A percentile compares a stretch with the other conserved stretches of the same genome.
Evolutionary conservation across 352 stramenopile species (phyloP).

Genomic region (Pythium apleroticum): DNA sequence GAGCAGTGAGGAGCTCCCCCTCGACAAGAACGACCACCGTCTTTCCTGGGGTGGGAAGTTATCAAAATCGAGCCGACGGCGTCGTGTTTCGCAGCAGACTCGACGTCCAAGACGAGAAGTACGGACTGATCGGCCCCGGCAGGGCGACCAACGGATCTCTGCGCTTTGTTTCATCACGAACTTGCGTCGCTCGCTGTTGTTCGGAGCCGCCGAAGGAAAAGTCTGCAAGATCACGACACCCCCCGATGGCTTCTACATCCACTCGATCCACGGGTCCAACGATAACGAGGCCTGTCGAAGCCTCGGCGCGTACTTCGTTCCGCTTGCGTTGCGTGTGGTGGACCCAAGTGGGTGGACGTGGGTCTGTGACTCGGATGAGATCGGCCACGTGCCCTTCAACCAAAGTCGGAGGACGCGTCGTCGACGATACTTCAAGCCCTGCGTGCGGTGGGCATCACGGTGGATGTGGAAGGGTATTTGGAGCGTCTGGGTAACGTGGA

Average conservation of each 20-base stretch:
- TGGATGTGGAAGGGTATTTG: too few relatives aligned
- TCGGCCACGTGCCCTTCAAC: background rate
- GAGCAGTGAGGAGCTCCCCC: background rate
- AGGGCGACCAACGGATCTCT: background rate
- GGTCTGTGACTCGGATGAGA: background rate
- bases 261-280: conserved; percentile 6
- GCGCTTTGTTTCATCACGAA: background rate
- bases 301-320: conserved; percentile 7
- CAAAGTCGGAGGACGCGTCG: too few relatives aligned
- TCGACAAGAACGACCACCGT: background rate
- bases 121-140: too few relatives aligned
- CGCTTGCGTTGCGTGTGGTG: background rate
- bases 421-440: too few relatives aligned
- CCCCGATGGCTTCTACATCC: conserved; percentile 5
- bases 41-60: too few relatives aligned
- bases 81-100: too few relatives aligned
- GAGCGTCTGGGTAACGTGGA: too few relatives aligned
- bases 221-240: background rate
- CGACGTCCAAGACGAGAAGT: too few relatives aligned
- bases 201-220: background rate
- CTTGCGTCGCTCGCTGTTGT: conserved; percentile 10
- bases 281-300: background rate
- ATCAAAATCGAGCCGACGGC: too few relatives aligned
- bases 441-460: too few relatives aligned
- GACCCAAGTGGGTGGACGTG: background rate